Percentiles rank a stretch among this genome's conserved stretches.
Conservation (phyloP, 1,284 basidiomycete genomes). For the Irpex sp. region DNA sequence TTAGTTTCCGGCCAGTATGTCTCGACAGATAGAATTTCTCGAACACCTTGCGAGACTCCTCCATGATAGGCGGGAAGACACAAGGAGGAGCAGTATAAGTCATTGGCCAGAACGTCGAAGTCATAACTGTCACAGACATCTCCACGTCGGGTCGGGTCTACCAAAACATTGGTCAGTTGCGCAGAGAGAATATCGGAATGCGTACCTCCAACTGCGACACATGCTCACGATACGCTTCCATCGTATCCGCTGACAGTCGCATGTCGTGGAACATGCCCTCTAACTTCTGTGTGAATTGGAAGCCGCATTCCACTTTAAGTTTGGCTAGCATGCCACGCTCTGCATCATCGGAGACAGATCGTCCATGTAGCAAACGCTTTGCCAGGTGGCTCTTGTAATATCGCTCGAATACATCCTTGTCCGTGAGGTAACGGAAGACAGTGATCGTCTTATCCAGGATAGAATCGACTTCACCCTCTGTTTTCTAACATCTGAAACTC, state of each 20-base stretch:
- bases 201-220: conserved; percentile 53
- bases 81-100: conserved; percentile 61
- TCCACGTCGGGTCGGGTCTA: conserved; percentile 68
- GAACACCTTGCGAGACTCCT: conserved; percentile 70
- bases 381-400: conserved; percentile 98
- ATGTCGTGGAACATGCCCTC: conserved; percentile 99
- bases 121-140: conserved; percentile 85
- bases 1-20: conserved; percentile 88
- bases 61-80: conserved; percentile 63
- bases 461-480: conserved; percentile 86
- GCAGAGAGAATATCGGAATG: conserved; percentile 4
- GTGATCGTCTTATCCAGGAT: conserved; percentile 94
- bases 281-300: conserved; percentile 96
- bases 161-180: conserved; percentile 1
- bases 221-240: conserved; percentile 69
- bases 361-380: conserved; percentile 82
- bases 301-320: conserved; percentile 95
- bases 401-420: conserved; percentile 97
- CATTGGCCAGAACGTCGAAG: conserved; percentile 92
- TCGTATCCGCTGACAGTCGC: conserved; percentile 84
- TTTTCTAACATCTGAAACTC: conserved; percentile 61
- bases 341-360: conserved; percentile 95
- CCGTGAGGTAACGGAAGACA: conserved; percentile 90
- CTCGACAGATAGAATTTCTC: conserved; percentile 88
- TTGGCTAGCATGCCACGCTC: conserved; percentile 98